Conservation (phyloP, 2,329 filamentous ascomycete genomes). For the Xylariaceae sp. region DNA sequence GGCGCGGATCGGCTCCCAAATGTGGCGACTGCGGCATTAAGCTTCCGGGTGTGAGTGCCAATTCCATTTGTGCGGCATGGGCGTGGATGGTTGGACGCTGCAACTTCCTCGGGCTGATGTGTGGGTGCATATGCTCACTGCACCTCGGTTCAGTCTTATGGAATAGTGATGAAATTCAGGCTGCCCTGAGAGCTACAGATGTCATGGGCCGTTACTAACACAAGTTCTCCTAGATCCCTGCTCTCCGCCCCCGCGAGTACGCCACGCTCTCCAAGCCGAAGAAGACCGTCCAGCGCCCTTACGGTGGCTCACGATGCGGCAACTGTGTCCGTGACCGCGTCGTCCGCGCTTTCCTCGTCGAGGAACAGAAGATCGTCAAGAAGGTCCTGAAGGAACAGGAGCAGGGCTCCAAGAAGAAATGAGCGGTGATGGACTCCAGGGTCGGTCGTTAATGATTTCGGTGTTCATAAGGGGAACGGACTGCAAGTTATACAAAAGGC, state of each 20-base stretch:
- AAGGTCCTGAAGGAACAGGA: constrained; percentile 99
- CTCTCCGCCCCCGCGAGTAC: constrained; percentile 98
- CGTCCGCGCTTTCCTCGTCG: constrained; percentile 97
- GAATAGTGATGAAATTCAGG: too few species aligned
- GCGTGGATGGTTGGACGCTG: too few species aligned
- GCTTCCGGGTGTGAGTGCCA: constrained; percentile 87
- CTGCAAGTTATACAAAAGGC: constrained; percentile 32
- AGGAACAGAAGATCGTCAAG: constrained; percentile 99
- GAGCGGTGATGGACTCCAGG: constrained; percentile 43
- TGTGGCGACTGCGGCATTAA: constrained; percentile 99
- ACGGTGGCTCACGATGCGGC: constrained; percentile 96
- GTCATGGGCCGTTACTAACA: constrained; percentile 3
- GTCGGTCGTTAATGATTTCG: constrained; percentile 36
- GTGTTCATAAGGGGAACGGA: constrained; percentile 35
- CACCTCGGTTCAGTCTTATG: too few species aligned
- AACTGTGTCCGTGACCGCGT: constrained; percentile 98
- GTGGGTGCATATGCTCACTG: not conserved
- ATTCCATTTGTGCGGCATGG: not conserved
- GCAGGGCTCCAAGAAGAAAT: constrained; percentile 67
- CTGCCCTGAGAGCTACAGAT: too few species aligned
- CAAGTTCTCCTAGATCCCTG: constrained; percentile 67
- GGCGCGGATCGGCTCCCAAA: constrained; percentile 89
- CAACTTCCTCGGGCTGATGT: too few species aligned
- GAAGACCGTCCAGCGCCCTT: constrained; percentile 99
- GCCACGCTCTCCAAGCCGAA: constrained; percentile 94